These are phyloP conservation scores for Paracoccidioides brasiliensis DNA, from an alignment of 2,329 filamentous ascomycete genomes.

Conservation along the genomic window DNA sequence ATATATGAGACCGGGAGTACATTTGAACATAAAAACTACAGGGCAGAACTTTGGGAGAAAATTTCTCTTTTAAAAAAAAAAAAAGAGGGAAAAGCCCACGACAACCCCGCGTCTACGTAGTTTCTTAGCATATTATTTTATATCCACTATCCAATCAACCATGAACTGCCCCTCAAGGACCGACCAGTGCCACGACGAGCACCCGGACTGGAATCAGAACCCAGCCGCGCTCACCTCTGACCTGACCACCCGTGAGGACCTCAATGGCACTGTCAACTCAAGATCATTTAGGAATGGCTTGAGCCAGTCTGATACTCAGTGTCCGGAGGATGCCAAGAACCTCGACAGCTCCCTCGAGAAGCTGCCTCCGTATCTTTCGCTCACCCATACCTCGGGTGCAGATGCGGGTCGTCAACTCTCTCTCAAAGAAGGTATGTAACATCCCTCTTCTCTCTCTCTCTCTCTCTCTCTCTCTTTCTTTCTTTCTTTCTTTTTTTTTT, in stretches of 20 bases:
- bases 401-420: slow-evolving; percentile 9
- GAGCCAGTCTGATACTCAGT: slow-evolving; percentile 1
- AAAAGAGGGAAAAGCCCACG: neutral
- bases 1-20: too few relatives aligned
- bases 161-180: slow-evolving; percentile 47
- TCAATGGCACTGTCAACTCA: slow-evolving; percentile 43
- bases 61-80: too few relatives aligned
- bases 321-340: neutral
- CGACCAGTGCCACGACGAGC: slow-evolving; percentile 31
- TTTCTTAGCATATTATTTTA: neutral
- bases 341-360: slow-evolving; percentile 4
- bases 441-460: too few relatives aligned
- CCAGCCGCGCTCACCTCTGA: slow-evolving; percentile 37
- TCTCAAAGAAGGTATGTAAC: slow-evolving; percentile 9
- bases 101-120: neutral
- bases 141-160: neutral
- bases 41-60: too few relatives aligned
- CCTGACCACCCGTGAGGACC: slow-evolving; percentile 42
- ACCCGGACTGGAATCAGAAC: slow-evolving; percentile 43
- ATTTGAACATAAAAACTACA: too few relatives aligned
- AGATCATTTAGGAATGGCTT: slow-evolving; percentile 26
- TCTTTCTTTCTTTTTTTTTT: neutral
- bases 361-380: neutral
- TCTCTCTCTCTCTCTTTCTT: too few relatives aligned
- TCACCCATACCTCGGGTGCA: slow-evolving; percentile 1